Base-by-base conservation (phyloP, 2,329 filamentous ascomycete genomes). In the Fonsecaea pugnacius region DNA sequence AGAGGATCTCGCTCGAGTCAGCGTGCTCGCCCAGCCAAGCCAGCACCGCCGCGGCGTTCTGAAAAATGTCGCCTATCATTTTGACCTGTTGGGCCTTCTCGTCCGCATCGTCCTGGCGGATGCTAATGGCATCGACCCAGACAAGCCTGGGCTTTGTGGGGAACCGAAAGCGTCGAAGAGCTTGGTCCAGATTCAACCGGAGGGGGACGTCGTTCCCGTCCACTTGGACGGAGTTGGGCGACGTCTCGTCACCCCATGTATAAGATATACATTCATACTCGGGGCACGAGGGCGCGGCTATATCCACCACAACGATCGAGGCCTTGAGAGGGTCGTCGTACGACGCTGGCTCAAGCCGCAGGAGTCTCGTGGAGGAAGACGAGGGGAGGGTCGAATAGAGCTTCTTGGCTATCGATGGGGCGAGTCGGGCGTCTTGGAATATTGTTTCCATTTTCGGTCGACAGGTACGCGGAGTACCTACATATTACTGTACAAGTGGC, bases 391-490 rank as follows among this genome's bases (percentile, higher is more conserved):
- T 16, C 4, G 51, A 53, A 18, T 53, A 53, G 21, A 53, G 33
- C 51, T 35, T 53, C 33, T 35, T 10, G 6, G 51, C 51, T 32
- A 35, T 53, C 30, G 51, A 53, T 5, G 51, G 27, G 18, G 14
- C 33, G 33, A 53, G 51, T 8, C 27, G 51, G 51, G 51, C 51
- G 27, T 53, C 51, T 27, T 53, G 51, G 10, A 53, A 53, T 53
- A 53, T 53, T 32, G 51, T 33, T 53, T 16, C 51, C 51, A 53
- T 53, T 35, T 27, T 35, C 51, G 14, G 51, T 35, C 51, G 24
- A 53, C 12, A 53, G 21, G 50, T 10, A 52, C 6, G 32, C 5
- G 21, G 18, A 24, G n/a, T 1, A 16, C 7, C 8, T 16, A 9
- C 40, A 5, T 21, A 46, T n/a, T 7, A 8, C 8, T 46, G 40